Base-by-base conservation (phyloP, 345 rosid species). In the Salix brachista region DNA sequence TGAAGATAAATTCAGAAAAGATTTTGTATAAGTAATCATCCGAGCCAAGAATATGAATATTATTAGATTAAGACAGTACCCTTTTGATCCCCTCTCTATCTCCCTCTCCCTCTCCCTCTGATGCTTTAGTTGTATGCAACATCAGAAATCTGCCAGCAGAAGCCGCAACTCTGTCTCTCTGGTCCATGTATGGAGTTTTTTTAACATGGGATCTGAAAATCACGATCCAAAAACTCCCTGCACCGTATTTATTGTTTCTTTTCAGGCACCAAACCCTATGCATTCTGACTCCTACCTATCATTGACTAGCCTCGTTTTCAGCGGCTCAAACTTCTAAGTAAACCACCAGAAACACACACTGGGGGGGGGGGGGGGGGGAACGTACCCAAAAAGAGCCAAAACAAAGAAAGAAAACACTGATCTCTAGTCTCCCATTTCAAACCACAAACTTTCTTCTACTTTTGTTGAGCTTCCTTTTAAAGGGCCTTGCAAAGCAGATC, bases 211-310 rank as follows among this genome's bases (percentile, higher is more conserved):
- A 21, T 65, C 67, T 65, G 67, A 65, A 65, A 28, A 65, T 66
- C 77, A 73, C 70, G 2, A n/a, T 18, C 73, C 64, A 65, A 69
- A 78, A 74, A 37, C 19, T 52, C 78, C 52, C 80, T 78, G 67
- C 64, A 61, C 65, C 79, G 61, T 54, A 80, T 77, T 77, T 80
- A 69, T 65, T 71, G 62, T 48, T 23, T 44, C 46, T 21, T 65
- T 54, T 19, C 65, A 71, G 68, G 84, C 87, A 80, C 78, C 78
- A 75, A 82, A 41, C 76, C 80, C 87, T 78, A 80, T 80, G 87
- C 85, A 61, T 73, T 23, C 80, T 86, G 83, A 81, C 83, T 67
- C 77, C 78, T 64, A 19, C 80, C 67, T 78, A 69, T 73, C 73
- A 71, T 84, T 84, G 83, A 87, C 87, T 71, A 34, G 76, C 81